A percentile compares a stretch with the other conserved stretches of the same genome.
These are phyloP conservation scores for Suillus paluster DNA, from an alignment of 768 basidiomycete species.

Conservation along the genomic window DNA sequence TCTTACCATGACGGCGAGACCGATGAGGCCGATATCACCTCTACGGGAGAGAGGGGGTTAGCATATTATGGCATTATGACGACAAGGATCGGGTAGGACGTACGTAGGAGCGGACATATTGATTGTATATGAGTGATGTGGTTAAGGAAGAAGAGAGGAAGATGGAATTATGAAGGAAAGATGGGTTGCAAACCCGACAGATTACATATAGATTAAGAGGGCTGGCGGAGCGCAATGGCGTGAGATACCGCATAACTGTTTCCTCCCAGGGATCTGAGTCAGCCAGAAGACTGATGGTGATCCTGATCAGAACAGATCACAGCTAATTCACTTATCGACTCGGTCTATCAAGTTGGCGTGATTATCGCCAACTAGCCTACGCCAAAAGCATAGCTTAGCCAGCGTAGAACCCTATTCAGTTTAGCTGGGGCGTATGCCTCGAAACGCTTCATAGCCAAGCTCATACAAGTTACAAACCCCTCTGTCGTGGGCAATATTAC, in stretches of 20 bases:
- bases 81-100: slow-evolving; percentile 33
- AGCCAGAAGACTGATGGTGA: slow-evolving; percentile 1
- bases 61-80: slow-evolving; percentile 18
- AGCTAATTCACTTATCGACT: slow-evolving; percentile 6
- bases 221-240: slow-evolving; percentile 16
- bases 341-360: neutral
- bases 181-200: slow-evolving; percentile 28
- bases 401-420: neutral
- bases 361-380: neutral
- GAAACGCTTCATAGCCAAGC: neutral
- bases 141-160: slow-evolving; percentile 38
- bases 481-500: slow-evolving; percentile 12
- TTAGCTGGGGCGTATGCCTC: neutral
- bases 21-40: slow-evolving; percentile 98
- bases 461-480: neutral
- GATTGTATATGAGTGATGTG: slow-evolving; percentile 34
- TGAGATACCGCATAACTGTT: slow-evolving; percentile 20
- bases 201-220: slow-evolving; percentile 30
- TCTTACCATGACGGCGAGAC: slow-evolving; percentile 96
- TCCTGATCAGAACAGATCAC: slow-evolving; percentile 1
- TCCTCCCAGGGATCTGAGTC: slow-evolving; percentile 20
- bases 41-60: slow-evolving; percentile 45
- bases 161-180: slow-evolving; percentile 38
- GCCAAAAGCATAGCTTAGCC: neutral
- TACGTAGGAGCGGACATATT: slow-evolving; percentile 56